phyloP scores from a whole-genome alignment of 1,284 basidiomycete genomes.

The Porodaedalea pini region DNA sequence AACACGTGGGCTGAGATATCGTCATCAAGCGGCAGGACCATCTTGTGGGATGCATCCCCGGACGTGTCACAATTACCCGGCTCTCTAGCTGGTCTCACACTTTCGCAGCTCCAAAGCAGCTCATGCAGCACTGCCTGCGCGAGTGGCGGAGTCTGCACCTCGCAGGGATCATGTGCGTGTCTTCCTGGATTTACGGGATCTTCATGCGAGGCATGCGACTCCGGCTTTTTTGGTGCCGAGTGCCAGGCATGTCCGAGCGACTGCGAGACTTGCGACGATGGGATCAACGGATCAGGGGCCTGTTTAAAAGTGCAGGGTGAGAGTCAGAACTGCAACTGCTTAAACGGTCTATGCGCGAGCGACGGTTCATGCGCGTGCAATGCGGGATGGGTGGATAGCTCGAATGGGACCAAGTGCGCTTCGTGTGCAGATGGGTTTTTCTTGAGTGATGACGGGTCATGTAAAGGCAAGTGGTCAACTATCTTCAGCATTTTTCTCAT shows the following conservation, averaged over 20 bases:
- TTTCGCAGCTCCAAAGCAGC: conserved; percentile 59
- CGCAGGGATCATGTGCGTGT: conserved; percentile 67
- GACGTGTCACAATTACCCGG: conserved; percentile 63
- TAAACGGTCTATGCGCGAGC: conserved; percentile 67
- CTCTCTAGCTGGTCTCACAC: conserved; percentile 64
- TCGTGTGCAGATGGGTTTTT: conserved; percentile 74
- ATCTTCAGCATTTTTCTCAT: not conserved
- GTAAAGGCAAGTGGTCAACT: conserved; percentile 49
- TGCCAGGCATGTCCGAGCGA: conserved; percentile 66
- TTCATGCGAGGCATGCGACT: conserved; percentile 70
- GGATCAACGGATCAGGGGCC: conserved; percentile 66
- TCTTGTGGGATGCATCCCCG: conserved; percentile 77
- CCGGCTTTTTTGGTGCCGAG: conserved; percentile 66
- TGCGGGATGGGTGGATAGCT: conserved; percentile 65
- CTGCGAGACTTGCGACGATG: conserved; percentile 70
- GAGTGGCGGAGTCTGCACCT: conserved; percentile 63
- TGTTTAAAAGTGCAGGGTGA: conserved; percentile 53
- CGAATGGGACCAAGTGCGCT: conserved; percentile 71
- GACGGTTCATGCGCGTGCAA: conserved; percentile 72
- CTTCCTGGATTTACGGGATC: conserved; percentile 68
- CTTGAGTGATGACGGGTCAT: conserved; percentile 63
- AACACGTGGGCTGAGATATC: conserved; percentile 66
- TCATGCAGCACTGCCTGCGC: conserved; percentile 71
- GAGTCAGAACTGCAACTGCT: conserved; percentile 68
- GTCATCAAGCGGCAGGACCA: conserved; percentile 46